These are phyloP conservation scores for Akanthomyces dipterigenus DNA, from an alignment of 2,329 filamentous ascomycete species.

Conservation along the genomic window DNA sequence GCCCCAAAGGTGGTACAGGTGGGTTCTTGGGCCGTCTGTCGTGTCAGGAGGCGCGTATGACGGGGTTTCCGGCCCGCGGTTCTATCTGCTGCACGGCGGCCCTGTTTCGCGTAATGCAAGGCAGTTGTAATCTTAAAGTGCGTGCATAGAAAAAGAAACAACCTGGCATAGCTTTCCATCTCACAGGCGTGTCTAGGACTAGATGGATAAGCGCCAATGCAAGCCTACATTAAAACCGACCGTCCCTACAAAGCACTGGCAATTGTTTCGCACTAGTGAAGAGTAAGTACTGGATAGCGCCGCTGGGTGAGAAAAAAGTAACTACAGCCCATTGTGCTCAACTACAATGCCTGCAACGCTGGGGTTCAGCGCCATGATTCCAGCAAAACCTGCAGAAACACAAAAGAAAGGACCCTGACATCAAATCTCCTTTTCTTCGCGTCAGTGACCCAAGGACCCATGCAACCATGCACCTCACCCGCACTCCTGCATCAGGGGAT, in stretches of 20 bases:
- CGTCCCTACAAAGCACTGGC: not conserved
- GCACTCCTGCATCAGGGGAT: constrained; percentile 5
- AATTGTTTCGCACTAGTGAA: not conserved
- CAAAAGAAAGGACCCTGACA: constrained; percentile 1
- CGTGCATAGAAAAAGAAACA: not conserved
- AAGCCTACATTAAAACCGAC: not conserved
- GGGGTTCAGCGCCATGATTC: constrained; percentile 9
- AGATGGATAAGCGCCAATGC: not conserved
- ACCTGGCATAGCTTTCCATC: not conserved
- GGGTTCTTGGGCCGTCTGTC: not conserved
- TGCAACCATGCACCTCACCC: not conserved
- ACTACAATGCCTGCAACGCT: not conserved
- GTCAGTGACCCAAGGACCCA: not conserved
- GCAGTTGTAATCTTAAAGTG: constrained; percentile 7
- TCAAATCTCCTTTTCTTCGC: constrained; percentile 2
- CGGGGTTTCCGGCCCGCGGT: not conserved
- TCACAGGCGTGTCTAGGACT: constrained; percentile 1
- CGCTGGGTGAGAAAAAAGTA: not conserved
- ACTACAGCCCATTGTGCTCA: not conserved
- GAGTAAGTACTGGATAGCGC: too few relatives aligned
- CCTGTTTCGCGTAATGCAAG: not conserved
- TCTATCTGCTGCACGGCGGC: not conserved
- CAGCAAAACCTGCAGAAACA: not conserved
- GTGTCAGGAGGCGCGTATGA: not conserved
- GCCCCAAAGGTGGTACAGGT: not conserved